A percentile compares a stretch with the other conserved stretches of the same genome.
These are phyloP conservation scores for Huntiella moniliformis DNA, from an alignment of 2,329 filamentous ascomycete genomes.

Conservation along the genomic window DNA sequence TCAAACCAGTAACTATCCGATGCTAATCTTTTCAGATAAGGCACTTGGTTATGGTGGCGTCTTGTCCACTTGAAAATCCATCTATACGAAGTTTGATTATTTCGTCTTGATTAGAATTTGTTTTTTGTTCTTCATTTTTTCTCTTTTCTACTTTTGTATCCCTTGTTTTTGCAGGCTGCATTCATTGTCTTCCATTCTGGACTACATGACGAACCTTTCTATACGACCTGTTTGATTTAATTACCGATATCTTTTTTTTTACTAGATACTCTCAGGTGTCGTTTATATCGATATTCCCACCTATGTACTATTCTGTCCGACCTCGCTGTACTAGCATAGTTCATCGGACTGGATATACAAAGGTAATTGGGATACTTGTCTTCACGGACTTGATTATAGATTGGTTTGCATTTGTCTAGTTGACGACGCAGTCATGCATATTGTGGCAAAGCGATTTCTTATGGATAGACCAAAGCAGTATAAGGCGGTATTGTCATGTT, in stretches of 20 bases:
- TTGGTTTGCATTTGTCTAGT: not conserved
- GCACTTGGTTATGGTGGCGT: no score
- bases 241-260: not conserved
- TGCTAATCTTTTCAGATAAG: no score
- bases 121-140: not conserved
- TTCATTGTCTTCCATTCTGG: not conserved
- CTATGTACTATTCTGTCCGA: no score
- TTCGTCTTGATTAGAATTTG: not conserved
- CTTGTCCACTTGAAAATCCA: no score
- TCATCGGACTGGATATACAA: no score
- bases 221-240: not conserved
- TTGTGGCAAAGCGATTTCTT: conserved; percentile 10
- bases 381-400: no score
- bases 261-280: no score
- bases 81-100: no score
- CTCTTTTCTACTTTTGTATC: conserved; percentile 1
- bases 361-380: no score
- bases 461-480: not conserved
- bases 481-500: not conserved
- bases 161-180: conserved; percentile 8
- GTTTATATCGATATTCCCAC: no score
- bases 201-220: not conserved
- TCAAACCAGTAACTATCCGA: not conserved
- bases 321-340: no score
- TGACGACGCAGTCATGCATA: conserved; percentile 3